Evolutionary conservation across 257 asterid species (phyloP), one percentile per base, ranked within the genome.

Genomic region (Euphrasia confusa): DNA sequence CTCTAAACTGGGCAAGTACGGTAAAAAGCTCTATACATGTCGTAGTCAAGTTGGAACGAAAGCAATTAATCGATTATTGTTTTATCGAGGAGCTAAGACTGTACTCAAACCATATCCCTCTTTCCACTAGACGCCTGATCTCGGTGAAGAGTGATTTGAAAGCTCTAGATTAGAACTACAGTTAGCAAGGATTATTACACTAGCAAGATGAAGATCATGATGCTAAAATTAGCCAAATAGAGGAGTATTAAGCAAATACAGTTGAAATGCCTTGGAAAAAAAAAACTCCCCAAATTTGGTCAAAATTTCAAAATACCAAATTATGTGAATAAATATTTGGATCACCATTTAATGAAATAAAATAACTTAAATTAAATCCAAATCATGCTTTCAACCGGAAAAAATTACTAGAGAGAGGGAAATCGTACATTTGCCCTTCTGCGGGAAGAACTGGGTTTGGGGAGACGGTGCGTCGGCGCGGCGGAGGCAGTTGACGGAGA

Each of bases 361-460:
- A 60, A 39, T 47, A 50, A 64, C 28, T 65, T 65, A 33, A 65
- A 21, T 21, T 42, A 65, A 54, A 54, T 62, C 52, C 57, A 11
- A 17, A 27, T 12, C 50, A 50, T 15, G 66, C 18, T 15, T 15
- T 49, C 55, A 15, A 15, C 55, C 27, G 55, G 17, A 60, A 54
- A 58, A 14, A 52, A 39, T 2, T 6, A 2, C 27, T 47, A 7
- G 45, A 56, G 11, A 33, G 52, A 26, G 26, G 47, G 24, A 32
- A 35, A 1, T n/a, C 54, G 45, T 24, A 80, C 89, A 78, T 77
- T 75, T 54, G 67, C 55, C 66, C 71, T 71, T 58, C 71, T 48
- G 59, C 24, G 68, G 28, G 87, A 77, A 45, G 81, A 67, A 61
- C 66, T 70, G 47, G 74, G 73, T 15, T 44, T 76, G 54, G 49